Percentiles rank a stretch among this genome's conserved stretches.
Evolutionary conservation across 768 basidiomycete species (phyloP).

Genomic region (Boletus reticuloceps): DNA sequence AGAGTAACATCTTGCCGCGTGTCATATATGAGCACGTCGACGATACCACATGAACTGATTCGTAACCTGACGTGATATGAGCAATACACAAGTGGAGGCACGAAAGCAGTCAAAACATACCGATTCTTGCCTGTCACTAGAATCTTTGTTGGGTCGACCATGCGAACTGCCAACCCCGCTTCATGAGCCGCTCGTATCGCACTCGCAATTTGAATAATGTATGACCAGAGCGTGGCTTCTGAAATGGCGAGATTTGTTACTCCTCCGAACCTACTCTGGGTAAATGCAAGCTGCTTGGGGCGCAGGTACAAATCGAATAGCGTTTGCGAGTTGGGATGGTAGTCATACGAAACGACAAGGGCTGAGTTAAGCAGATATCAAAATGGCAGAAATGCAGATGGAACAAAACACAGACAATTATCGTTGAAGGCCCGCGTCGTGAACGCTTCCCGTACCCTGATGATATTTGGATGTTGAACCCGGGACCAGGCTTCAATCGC

Average conservation of each 20-base stretch:
- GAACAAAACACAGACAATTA: slow-evolving; percentile 58
- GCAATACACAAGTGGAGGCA: neutral
- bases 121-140: slow-evolving; percentile 88
- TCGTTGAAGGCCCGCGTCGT: slow-evolving; percentile 92
- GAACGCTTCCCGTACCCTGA: slow-evolving; percentile 86
- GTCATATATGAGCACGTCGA: slow-evolving; percentile 83
- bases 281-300: slow-evolving; percentile 41
- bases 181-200: slow-evolving; percentile 88
- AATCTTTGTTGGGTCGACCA: slow-evolving; percentile 85
- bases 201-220: slow-evolving; percentile 84
- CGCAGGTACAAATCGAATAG: slow-evolving; percentile 78
- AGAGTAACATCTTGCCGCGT: slow-evolving; percentile 54
- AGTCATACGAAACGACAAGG: slow-evolving; percentile 88
- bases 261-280: slow-evolving; percentile 37
- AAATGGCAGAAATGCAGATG: slow-evolving; percentile 1
- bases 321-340: slow-evolving; percentile 80
- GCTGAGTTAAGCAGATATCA: slow-evolving; percentile 45
- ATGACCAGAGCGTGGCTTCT: slow-evolving; percentile 89
- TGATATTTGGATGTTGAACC: slow-evolving; percentile 82
- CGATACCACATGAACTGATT: slow-evolving; percentile 82
- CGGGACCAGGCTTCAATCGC: slow-evolving; percentile 84
- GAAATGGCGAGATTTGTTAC: slow-evolving; percentile 40
- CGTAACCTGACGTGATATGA: slow-evolving; percentile 53
- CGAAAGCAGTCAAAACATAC: slow-evolving; percentile 32
- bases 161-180: slow-evolving; percentile 72